These are phyloP conservation scores for Pseudophaeomoniella oleicola DNA, from an alignment of 2,329 filamentous ascomycete genomes.

Conservation along the genomic window DNA sequence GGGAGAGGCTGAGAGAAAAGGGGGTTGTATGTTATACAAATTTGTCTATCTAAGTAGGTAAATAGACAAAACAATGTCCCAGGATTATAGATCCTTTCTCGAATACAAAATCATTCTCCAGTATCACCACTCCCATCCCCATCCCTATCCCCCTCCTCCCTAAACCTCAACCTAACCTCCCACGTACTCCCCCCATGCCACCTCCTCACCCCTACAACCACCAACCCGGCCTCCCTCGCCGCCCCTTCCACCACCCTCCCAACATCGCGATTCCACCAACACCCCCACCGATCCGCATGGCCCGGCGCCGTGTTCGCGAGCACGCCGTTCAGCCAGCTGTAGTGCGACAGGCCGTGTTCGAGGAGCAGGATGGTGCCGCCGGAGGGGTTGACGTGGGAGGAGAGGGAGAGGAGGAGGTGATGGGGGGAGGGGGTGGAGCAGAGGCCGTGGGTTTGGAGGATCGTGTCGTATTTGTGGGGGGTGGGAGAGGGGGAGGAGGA, in stretches of 20 bases:
- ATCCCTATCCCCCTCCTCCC: neutral
- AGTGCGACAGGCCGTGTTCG: slow-evolving; percentile 33
- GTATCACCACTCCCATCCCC: neutral
- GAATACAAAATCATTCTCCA: too few relatives aligned
- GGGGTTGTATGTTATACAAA: too few relatives aligned
- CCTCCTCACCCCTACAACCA: slow-evolving; percentile 31
- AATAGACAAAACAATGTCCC: too few relatives aligned
- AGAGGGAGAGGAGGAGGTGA: slow-evolving; percentile 16
- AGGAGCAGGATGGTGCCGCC: slow-evolving; percentile 29
- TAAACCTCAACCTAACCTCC: slow-evolving; percentile 23
- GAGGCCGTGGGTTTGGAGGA: slow-evolving; percentile 36
- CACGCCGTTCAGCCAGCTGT: slow-evolving; percentile 30
- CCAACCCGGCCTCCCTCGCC: slow-evolving; percentile 28
- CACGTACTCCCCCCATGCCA: slow-evolving; percentile 35
- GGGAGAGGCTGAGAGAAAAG: neutral
- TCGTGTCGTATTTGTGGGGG: slow-evolving; percentile 24
- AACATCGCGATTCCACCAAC: slow-evolving; percentile 39
- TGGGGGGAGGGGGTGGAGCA: slow-evolving; percentile 31
- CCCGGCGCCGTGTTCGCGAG: slow-evolving; percentile 31
- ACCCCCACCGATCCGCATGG: slow-evolving; percentile 35
- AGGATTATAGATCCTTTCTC: too few relatives aligned
- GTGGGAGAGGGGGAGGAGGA: neutral
- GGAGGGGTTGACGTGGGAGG: neutral
- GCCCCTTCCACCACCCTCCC: slow-evolving; percentile 30
- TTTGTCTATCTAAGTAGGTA: too few relatives aligned